Evolutionary conservation across 1,139 yeast species (phyloP).

Genomic region (Taphrina flavorubra): DNA sequence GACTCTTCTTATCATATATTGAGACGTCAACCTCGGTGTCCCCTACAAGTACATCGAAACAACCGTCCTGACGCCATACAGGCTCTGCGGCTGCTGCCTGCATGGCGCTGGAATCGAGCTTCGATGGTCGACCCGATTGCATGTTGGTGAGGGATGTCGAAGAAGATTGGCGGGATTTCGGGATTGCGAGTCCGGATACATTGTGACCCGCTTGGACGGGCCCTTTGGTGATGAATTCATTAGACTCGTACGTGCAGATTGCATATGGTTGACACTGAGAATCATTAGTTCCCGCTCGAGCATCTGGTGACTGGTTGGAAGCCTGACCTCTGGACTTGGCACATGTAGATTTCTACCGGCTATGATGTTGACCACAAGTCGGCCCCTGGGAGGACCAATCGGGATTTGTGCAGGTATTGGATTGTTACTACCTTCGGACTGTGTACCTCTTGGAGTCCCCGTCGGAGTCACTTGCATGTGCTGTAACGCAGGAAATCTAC

Average conservation of each 20-base stretch:
- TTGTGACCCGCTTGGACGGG: conserved; percentile 52
- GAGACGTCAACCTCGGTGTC: conserved; percentile 84
- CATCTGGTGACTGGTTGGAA: conserved; percentile 54
- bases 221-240: conserved; percentile 85
- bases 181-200: conserved; percentile 40
- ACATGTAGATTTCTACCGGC: conserved; percentile 75
- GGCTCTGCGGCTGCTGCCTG: conserved; percentile 64
- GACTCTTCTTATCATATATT: conserved; percentile 84
- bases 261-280: conserved; percentile 58
- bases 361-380: conserved; percentile 75
- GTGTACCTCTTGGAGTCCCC: conserved; percentile 34
- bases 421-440: conserved; percentile 31
- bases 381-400: conserved; percentile 58
- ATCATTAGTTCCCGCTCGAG: background rate
- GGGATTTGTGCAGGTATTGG: conserved; percentile 41
- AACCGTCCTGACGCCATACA: conserved; percentile 87
- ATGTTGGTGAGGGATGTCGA: conserved; percentile 48
- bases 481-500: conserved; percentile 35
- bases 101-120: conserved; percentile 43
- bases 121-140: conserved; percentile 40
- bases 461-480: conserved; percentile 39
- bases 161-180: conserved; percentile 44
- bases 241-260: conserved; percentile 89
- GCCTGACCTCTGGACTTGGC: conserved; percentile 60
- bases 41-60: conserved; percentile 82